Conservation (phyloP, 805 yeast species). For the Candida mattraensis region DNA sequence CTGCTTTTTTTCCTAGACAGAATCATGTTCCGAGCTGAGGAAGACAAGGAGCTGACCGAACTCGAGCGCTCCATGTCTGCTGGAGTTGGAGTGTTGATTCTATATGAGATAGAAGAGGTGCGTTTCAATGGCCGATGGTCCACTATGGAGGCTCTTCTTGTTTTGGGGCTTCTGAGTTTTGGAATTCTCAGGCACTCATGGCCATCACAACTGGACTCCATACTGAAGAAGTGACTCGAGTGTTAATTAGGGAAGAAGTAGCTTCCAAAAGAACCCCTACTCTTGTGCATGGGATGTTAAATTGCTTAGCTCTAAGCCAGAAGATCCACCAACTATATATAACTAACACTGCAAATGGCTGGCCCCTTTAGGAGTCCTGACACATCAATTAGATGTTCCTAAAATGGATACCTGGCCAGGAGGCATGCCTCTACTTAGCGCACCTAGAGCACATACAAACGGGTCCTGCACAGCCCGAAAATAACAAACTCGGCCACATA, state of each 20-base stretch:
- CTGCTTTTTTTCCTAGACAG: slow-evolving; percentile 19
- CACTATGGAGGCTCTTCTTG: slow-evolving; percentile 8
- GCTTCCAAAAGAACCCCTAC: too few relatives aligned
- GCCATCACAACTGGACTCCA: slow-evolving; percentile 1
- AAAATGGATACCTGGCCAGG: slow-evolving; percentile 6
- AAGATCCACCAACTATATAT: slow-evolving; percentile 4
- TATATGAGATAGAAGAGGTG: slow-evolving; percentile 28
- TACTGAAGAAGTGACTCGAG: too few relatives aligned
- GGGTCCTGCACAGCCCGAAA: too few relatives aligned
- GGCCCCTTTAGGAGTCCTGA: slow-evolving; percentile 6
- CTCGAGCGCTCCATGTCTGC: slow-evolving; percentile 9
- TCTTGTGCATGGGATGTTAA: slow-evolving; percentile 9
- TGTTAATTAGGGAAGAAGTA: too few relatives aligned
- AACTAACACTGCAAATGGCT: slow-evolving; percentile 8
- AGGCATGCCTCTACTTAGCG: too few relatives aligned
- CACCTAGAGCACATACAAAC: too few relatives aligned
- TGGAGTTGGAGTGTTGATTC: slow-evolving; percentile 18
- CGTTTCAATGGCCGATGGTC: slow-evolving; percentile 30
- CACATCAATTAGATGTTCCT: too few relatives aligned
- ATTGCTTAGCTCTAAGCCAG: slow-evolving; percentile 3
- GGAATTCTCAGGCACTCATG: slow-evolving; percentile 9
- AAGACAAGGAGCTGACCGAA: slow-evolving; percentile 16
- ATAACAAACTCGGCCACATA: too few relatives aligned
- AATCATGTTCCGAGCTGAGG: slow-evolving; percentile 16
- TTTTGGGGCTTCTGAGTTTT: slow-evolving; percentile 12